phyloP scores from a whole-genome alignment of 352 stramenopile genomes.

The Phytophthora pini region DNA sequence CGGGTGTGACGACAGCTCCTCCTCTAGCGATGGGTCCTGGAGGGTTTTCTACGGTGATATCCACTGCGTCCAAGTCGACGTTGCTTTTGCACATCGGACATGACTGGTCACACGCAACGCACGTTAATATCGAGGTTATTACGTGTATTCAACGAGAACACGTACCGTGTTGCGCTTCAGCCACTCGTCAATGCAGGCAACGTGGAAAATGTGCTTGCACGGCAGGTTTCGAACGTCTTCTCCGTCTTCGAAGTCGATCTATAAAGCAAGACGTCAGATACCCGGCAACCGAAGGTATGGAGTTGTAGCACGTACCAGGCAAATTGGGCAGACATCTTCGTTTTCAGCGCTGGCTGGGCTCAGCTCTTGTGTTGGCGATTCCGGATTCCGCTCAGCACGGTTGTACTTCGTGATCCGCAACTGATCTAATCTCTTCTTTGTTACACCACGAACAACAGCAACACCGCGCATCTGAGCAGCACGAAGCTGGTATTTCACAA shows the following conservation, averaged over 20 bases:
- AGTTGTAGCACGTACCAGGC: constrained; percentile 53
- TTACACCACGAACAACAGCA: constrained; percentile 55
- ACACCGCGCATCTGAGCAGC: constrained; percentile 52
- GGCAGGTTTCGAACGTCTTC: constrained; percentile 79
- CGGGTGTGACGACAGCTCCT: constrained; percentile 55
- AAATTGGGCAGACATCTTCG: constrained; percentile 79
- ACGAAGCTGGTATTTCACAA: constrained; percentile 43
- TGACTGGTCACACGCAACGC: constrained; percentile 39
- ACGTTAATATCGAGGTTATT: neutral
- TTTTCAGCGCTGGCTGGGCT: constrained; percentile 19
- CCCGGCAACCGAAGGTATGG: too few species aligned
- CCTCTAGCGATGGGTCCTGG: constrained; percentile 4
- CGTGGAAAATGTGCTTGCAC: constrained; percentile 91
- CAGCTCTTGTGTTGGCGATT: constrained; percentile 18
- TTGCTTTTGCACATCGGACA: constrained; percentile 88
- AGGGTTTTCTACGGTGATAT: constrained; percentile 44
- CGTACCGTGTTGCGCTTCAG: constrained; percentile 86
- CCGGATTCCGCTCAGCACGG: constrained; percentile 33
- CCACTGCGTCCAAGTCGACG: constrained; percentile 60
- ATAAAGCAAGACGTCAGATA: constrained; percentile 7
- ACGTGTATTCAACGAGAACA: neutral
- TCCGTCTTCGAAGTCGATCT: constrained; percentile 82
- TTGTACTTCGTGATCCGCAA: constrained; percentile 75
- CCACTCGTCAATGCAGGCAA: constrained; percentile 91
- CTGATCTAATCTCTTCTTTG: constrained; percentile 66